A percentile compares a stretch with the other conserved stretches of the same genome.
Conservation (phyloP, 192 early-diverging fungal species). For the Coemansia sp. region DNA sequence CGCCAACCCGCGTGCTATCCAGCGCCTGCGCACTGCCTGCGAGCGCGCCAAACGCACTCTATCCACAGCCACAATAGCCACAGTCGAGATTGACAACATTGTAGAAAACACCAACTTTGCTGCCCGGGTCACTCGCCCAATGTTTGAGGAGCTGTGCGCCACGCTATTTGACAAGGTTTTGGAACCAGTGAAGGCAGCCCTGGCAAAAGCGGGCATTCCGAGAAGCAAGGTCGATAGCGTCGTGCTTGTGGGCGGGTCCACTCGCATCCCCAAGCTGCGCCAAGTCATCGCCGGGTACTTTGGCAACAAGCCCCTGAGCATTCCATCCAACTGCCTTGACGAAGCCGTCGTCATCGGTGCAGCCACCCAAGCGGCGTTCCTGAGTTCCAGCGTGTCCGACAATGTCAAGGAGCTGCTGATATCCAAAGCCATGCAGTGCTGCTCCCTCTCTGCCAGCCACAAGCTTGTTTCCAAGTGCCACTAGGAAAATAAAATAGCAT, state of each 20-base stretch:
- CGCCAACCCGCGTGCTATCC: conserved; percentile 83
- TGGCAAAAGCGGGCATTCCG: conserved; percentile 91
- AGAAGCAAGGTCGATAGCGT: conserved; percentile 88
- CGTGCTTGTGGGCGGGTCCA: conserved; percentile 95
- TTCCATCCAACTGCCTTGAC: conserved; percentile 96
- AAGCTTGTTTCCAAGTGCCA: background rate
- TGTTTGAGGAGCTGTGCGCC: conserved; percentile 97
- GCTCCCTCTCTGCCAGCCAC: background rate
- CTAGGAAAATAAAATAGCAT: background rate
- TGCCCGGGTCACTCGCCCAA: conserved; percentile 94
- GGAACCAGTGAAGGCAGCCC: conserved; percentile 92
- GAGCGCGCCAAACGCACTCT: conserved; percentile 97
- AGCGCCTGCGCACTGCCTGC: conserved; percentile 94
- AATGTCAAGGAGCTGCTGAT: conserved; percentile 91
- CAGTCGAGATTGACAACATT: conserved; percentile 94
- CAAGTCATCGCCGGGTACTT: conserved; percentile 97
- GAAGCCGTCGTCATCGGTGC: conserved; percentile 98
- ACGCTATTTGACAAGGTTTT: conserved; percentile 92
- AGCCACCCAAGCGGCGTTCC: conserved; percentile 94
- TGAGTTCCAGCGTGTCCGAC: conserved; percentile 91
- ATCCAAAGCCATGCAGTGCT: conserved; percentile 60
- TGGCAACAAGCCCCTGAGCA: conserved; percentile 98
- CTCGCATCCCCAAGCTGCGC: conserved; percentile 98
- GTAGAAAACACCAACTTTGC: conserved; percentile 96
- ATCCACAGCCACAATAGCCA: conserved; percentile 88